These are phyloP conservation scores for Aspergillus ustus DNA, from an alignment of 2,329 filamentous ascomycete species.

Conservation along the genomic window DNA sequence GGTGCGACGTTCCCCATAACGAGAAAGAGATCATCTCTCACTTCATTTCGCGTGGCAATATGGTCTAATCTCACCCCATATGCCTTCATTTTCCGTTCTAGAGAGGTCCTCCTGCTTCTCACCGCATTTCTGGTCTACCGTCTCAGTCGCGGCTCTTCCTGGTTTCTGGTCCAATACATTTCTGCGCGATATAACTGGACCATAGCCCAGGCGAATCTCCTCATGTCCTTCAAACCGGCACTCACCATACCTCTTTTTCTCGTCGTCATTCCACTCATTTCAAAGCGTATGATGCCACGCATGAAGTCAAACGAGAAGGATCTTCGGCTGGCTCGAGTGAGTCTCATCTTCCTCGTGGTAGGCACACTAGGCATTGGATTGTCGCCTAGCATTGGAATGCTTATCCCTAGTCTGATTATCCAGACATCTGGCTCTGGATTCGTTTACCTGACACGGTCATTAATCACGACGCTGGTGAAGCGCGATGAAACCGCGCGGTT, in stretches of 20 bases:
- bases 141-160: constrained; percentile 53
- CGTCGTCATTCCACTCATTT: constrained; percentile 50
- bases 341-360: constrained; percentile 49
- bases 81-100: constrained; percentile 45
- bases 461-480: constrained; percentile 54
- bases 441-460: constrained; percentile 50
- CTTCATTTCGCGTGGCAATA: constrained; percentile 25
- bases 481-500: constrained; percentile 54
- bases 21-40: constrained; percentile 19
- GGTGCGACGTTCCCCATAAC: constrained; percentile 21
- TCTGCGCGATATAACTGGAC: constrained; percentile 57
- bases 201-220: constrained; percentile 48
- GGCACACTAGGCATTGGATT: constrained; percentile 54
- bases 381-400: constrained; percentile 46
- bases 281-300: constrained; percentile 42
- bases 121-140: constrained; percentile 54
- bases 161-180: constrained; percentile 56
- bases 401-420: constrained; percentile 52
- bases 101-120: constrained; percentile 48
- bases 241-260: constrained; percentile 55
- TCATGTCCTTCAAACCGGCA: constrained; percentile 53
- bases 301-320: constrained; percentile 49
- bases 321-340: constrained; percentile 51
- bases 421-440: constrained; percentile 57
- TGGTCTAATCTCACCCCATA: constrained; percentile 42